Percentiles rank a stretch among this genome's conserved stretches.
phyloP scores from a whole-genome alignment of 164 flowering plant species.

The Warburgia ugandensis region DNA sequence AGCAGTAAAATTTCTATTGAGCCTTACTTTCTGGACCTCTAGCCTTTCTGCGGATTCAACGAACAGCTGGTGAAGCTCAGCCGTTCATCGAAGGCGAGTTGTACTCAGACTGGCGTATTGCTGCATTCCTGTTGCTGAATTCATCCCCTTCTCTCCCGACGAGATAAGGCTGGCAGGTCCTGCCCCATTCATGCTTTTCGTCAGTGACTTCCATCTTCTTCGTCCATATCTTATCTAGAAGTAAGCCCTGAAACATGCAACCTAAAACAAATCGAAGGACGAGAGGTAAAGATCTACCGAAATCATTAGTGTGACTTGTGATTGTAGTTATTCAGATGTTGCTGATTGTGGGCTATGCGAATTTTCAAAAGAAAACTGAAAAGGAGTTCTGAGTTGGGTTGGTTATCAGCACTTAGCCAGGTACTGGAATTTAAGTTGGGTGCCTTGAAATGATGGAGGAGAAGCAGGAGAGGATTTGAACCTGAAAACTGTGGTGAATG shows the following conservation, averaged over 20 bases:
- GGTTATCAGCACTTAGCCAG: too few species aligned
- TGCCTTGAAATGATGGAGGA: neutral
- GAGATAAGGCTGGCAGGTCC: neutral
- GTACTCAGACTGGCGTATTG: conserved; percentile 5
- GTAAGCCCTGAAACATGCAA: neutral
- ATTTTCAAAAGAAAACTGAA: too few species aligned
- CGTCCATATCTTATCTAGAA: neutral
- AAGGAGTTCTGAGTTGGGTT: too few species aligned
- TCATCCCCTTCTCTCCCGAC: neutral
- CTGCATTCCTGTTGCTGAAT: neutral
- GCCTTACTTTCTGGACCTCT: conserved; percentile 5
- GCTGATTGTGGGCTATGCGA: too few species aligned
- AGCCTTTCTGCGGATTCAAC: conserved; percentile 10
- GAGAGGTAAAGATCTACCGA: neutral
- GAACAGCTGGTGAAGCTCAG: conserved; percentile 9
- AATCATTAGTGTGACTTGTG: neutral
- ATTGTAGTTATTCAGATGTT: too few species aligned
- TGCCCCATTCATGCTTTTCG: neutral
- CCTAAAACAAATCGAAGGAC: neutral
- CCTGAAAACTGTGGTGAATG: neutral
- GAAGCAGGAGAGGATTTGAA: neutral
- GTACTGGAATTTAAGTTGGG: too few species aligned
- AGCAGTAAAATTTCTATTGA: neutral
- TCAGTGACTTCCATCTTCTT: neutral
- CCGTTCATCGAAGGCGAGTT: conserved; percentile 9